phyloP scores from a whole-genome alignment of 768 basidiomycete species.

The Serpula lacrymans region DNA sequence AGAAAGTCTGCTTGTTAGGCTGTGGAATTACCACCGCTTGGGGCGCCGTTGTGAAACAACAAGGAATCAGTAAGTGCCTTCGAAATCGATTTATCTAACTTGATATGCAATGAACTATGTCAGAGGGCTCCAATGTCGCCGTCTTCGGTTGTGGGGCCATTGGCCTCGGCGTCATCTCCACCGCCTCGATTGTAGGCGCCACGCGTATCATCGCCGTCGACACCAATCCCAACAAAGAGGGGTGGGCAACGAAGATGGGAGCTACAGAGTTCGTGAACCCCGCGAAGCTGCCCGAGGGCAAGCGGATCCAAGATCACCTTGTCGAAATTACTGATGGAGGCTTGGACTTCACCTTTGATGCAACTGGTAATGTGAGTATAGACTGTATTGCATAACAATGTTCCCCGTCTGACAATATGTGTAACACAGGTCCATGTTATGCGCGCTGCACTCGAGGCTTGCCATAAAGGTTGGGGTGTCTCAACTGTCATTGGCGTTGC shows the following conservation, averaged over 20 bases:
- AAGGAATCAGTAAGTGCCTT: conserved; percentile 64
- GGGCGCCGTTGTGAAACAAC: conserved; percentile 92
- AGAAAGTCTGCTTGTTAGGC: conserved; percentile 96
- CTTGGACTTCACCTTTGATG: conserved; percentile 95
- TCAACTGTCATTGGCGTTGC: conserved; percentile 96
- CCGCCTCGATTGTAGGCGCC: conserved; percentile 73
- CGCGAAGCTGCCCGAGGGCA: conserved; percentile 63
- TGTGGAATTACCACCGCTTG: conserved; percentile 98
- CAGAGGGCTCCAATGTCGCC: conserved; percentile 84
- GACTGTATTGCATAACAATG: conserved; percentile 29
- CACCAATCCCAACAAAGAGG: conserved; percentile 80
- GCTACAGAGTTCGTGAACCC: conserved; percentile 96
- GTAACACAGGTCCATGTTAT: conserved; percentile 91
- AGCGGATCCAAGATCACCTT: conserved; percentile 84
- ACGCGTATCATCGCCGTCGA: conserved; percentile 91
- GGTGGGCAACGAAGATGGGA: conserved; percentile 90
- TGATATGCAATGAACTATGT: background rate
- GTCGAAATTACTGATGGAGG: conserved; percentile 95
- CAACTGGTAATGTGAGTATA: conserved; percentile 76
- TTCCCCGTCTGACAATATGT: background rate
- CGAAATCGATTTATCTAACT: conserved; percentile 2
- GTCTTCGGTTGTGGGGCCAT: conserved; percentile 98
- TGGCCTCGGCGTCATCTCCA: conserved; percentile 88
- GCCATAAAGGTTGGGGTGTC: conserved; percentile 99
- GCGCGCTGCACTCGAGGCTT: conserved; percentile 95